A percentile compares a stretch with the other conserved stretches of the same genome.
phyloP scores from a whole-genome alignment of 495 filamentous ascomycete genomes.

The Xylaria nigripes region DNA sequence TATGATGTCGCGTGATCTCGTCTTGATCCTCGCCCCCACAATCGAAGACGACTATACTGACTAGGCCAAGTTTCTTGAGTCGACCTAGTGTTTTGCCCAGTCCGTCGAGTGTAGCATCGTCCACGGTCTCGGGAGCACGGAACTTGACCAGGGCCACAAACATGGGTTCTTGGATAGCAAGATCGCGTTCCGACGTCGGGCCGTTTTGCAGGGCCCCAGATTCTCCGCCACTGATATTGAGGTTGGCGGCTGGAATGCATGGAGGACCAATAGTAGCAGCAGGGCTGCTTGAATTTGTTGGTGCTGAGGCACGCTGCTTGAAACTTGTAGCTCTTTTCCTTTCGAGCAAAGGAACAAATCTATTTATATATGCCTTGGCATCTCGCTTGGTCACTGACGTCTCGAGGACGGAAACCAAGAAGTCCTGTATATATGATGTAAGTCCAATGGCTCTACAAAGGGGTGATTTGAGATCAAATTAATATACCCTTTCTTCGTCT shows the following conservation, averaged over 20 bases:
- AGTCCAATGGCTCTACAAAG: conserved; percentile 5
- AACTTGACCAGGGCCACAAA: conserved; percentile 87
- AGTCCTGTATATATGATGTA: conserved; percentile 47
- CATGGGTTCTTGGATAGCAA: conserved; percentile 40
- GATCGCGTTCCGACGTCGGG: conserved; percentile 45
- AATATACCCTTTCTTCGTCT: conserved; percentile 32
- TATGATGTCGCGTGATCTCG: conserved; percentile 17
- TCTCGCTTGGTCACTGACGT: conserved; percentile 85
- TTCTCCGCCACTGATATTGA: conserved; percentile 10
- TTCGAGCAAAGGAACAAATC: conserved; percentile 51
- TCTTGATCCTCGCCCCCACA: conserved; percentile 36
- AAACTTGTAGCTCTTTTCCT: conserved; percentile 30
- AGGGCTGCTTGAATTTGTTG: conserved; percentile 11
- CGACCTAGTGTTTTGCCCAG: conserved; percentile 78
- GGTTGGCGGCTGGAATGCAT: conserved; percentile 1
- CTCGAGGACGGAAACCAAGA: conserved; percentile 71
- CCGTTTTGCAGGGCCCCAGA: conserved; percentile 16
- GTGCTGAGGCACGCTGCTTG: conserved; percentile 28
- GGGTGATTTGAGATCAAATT: neutral
- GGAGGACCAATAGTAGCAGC: neutral
- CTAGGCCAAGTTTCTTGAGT: conserved; percentile 70
- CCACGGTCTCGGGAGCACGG: conserved; percentile 58
- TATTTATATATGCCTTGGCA: conserved; percentile 77
- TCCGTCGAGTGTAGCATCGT: conserved; percentile 59
- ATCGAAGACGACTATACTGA: conserved; percentile 75